Conservation (phyloP, 2,329 filamentous ascomycete species). For the Diaporthe destruens region DNA sequence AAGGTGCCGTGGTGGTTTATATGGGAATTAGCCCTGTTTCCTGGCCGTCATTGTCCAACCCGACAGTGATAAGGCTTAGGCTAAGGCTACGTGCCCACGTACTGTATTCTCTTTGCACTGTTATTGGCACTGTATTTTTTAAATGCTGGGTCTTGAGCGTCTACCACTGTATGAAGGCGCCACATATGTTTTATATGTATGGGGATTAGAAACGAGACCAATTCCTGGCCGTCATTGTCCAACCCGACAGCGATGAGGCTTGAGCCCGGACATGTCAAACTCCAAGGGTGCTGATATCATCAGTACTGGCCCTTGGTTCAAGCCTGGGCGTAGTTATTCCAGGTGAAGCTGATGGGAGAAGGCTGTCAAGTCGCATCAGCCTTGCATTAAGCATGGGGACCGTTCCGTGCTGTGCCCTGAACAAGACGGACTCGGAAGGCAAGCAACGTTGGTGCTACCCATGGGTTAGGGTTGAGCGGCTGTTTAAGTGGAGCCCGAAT, state of each 20-base stretch:
- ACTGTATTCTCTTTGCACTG: too few relatives aligned
- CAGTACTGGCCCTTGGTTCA: neutral
- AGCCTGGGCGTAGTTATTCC: neutral
- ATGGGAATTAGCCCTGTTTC: neutral
- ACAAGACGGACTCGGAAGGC: neutral
- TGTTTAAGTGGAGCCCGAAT: neutral
- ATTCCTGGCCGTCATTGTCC: neutral
- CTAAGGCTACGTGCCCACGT: too few relatives aligned
- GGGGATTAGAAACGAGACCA: too few relatives aligned
- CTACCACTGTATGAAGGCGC: too few relatives aligned
- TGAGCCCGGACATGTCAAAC: too few relatives aligned
- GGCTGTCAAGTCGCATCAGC: neutral
- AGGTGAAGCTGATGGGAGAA: neutral
- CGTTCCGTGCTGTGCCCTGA: too few relatives aligned
- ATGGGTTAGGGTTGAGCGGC: slow-evolving; percentile 4
- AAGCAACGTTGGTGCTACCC: too few relatives aligned
- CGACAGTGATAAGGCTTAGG: too few relatives aligned
- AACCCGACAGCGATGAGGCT: neutral
- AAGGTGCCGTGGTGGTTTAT: neutral
- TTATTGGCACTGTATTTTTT: too few relatives aligned
- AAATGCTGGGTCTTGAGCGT: too few relatives aligned
- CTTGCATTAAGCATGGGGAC: neutral
- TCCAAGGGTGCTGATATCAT: neutral
- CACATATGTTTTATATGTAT: too few relatives aligned
- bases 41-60: neutral